Evolutionary conservation across 306 rosid genomes (phyloP).

Genomic region (Herpetospermum pedunculosum): DNA sequence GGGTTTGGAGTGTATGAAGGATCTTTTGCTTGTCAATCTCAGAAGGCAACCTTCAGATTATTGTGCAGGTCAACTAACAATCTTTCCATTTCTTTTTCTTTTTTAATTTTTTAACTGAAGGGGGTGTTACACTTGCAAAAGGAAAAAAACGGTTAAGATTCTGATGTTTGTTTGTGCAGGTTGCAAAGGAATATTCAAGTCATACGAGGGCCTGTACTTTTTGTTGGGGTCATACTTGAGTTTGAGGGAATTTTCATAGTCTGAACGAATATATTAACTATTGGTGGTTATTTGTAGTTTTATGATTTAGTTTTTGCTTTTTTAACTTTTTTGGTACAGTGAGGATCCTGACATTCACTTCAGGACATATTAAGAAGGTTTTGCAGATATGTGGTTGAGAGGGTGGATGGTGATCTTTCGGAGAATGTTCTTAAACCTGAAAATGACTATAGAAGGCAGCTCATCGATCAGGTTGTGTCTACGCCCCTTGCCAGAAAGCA

Average conservation of each 20-base stretch:
- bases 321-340: slow-evolving; percentile 37
- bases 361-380: slow-evolving; percentile 93
- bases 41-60: slow-evolving; percentile 97
- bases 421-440: slow-evolving; percentile 84
- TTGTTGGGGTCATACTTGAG: slow-evolving; percentile 95
- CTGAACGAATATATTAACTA: neutral
- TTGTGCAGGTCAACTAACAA: slow-evolving; percentile 62
- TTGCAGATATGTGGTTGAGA: slow-evolving; percentile 92
- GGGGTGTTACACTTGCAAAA: neutral
- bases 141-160: neutral
- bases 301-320: neutral
- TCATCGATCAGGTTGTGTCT: slow-evolving; percentile 95
- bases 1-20: slow-evolving; percentile 99
- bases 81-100: neutral
- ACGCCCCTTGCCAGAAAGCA: slow-evolving; percentile 99
- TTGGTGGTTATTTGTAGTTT: slow-evolving; percentile 1
- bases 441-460: slow-evolving; percentile 82
- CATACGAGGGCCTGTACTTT: slow-evolving; percentile 94
- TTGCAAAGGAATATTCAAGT: slow-evolving; percentile 92
- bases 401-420: slow-evolving; percentile 97
- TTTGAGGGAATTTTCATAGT: slow-evolving; percentile 48
- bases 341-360: slow-evolving; percentile 99
- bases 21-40: slow-evolving; percentile 89
- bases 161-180: slow-evolving; percentile 33
- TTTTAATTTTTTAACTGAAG: neutral